These are phyloP conservation scores for Coemansia sp. DNA, from an alignment of 192 early-diverging fungal species.

Conservation along the genomic window DNA sequence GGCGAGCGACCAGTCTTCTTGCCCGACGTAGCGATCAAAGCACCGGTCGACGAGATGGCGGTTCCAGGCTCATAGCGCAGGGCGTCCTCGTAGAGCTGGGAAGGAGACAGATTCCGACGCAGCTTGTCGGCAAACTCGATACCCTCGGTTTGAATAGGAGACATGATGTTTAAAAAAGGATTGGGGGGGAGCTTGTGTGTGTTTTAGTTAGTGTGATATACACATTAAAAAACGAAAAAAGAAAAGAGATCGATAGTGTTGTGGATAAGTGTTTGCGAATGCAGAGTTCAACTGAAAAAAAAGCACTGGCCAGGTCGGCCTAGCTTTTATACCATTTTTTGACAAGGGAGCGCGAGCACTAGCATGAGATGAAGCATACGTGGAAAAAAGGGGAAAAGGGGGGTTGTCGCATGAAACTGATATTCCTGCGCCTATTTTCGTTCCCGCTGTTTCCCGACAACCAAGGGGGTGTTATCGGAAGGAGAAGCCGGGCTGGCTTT, in stretches of 20 bases:
- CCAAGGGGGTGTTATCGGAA: background rate
- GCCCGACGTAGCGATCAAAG: constrained; percentile 86
- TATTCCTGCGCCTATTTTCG: background rate
- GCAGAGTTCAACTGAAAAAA: background rate
- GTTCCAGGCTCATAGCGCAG: constrained; percentile 82
- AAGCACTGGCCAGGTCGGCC: constrained; percentile 7
- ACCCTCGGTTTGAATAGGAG: constrained; percentile 38
- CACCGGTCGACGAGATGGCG: constrained; percentile 86
- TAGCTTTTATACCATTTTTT: background rate
- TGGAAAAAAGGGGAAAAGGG: too few relatives aligned
- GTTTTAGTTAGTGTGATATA: background rate
- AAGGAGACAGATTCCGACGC: constrained; percentile 78
- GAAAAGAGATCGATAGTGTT: background rate
- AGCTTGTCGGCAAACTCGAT: constrained; percentile 59
- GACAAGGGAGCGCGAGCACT: background rate
- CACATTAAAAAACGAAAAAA: constrained; percentile 5
- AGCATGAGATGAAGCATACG: background rate
- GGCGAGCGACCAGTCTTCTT: constrained; percentile 93
- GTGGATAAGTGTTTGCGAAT: background rate
- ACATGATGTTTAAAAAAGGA: constrained; percentile 14
- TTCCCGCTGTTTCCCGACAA: background rate
- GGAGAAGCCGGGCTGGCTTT: background rate
- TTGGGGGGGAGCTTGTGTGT: background rate
- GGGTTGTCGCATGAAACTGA: background rate
- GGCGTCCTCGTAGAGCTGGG: constrained; percentile 92